Percentiles rank a stretch among this genome's conserved stretches.
These are phyloP conservation scores for Hypoxylon rickii DNA, from an alignment of 495 filamentous ascomycete genomes.

Conservation along the genomic window DNA sequence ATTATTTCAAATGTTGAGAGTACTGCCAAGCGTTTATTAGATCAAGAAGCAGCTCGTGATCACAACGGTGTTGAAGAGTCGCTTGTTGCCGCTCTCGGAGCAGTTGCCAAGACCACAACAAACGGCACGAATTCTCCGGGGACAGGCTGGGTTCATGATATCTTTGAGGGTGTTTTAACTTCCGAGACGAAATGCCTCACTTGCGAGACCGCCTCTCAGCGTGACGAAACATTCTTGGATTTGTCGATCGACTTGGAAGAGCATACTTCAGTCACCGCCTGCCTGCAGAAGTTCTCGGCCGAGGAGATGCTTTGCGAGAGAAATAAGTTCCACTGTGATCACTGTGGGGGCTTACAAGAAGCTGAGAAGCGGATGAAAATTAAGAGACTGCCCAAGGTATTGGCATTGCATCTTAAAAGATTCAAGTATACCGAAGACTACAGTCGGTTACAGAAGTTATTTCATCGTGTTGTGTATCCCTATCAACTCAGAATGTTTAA, in stretches of 20 bases:
- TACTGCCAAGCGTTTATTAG: slow-evolving; percentile 64
- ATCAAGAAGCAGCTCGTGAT: slow-evolving; percentile 48
- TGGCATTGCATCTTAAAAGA: slow-evolving; percentile 90
- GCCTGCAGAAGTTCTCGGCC: slow-evolving; percentile 91
- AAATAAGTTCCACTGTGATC: slow-evolving; percentile 98
- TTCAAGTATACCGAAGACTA: slow-evolving; percentile 98
- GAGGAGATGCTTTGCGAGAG: slow-evolving; percentile 99
- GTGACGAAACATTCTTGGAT: slow-evolving; percentile 94
- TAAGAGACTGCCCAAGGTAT: slow-evolving; percentile 86
- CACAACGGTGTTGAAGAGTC: slow-evolving; percentile 44
- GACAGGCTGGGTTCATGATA: slow-evolving; percentile 93
- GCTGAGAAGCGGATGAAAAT: slow-evolving; percentile 99
- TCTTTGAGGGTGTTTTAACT: slow-evolving; percentile 92
- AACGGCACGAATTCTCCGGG: slow-evolving; percentile 51
- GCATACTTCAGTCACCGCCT: slow-evolving; percentile 95
- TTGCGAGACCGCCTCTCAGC: slow-evolving; percentile 91
- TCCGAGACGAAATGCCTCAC: slow-evolving; percentile 97
- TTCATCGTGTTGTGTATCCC: slow-evolving; percentile 95
- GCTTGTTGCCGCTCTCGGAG: slow-evolving; percentile 50
- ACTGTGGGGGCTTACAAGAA: slow-evolving; percentile 94
- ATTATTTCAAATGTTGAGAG: slow-evolving; percentile 92
- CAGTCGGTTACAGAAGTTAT: slow-evolving; percentile 91
- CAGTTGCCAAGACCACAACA: slow-evolving; percentile 44
- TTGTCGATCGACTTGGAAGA: slow-evolving; percentile 95
- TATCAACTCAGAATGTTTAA: slow-evolving; percentile 97